Percentiles rank a stretch among this genome's conserved stretches.
Conservation (phyloP, 148 eudicot species). For the Mesembryanthemum crystallinum region DNA sequence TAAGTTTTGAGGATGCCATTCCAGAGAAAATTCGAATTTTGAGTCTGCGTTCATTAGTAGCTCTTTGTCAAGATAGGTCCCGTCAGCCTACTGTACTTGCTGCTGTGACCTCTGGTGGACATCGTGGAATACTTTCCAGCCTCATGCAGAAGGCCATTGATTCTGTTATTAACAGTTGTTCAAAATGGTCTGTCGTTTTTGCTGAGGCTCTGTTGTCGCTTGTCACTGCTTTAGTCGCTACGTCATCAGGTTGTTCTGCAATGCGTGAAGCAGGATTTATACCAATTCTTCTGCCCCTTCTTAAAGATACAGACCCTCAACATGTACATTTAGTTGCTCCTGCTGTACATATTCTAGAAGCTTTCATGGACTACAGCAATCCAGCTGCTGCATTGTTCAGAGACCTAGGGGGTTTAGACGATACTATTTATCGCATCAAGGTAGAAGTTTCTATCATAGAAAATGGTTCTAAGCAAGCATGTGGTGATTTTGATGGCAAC, state of each 20-base stretch:
- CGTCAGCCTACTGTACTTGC: conserved; percentile 82
- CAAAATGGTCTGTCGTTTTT: conserved; percentile 83
- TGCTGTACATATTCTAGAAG: conserved; percentile 96
- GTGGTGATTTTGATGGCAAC: conserved; percentile 42
- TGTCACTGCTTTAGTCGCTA: conserved; percentile 83
- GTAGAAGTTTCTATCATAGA: conserved; percentile 76
- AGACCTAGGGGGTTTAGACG: conserved; percentile 96
- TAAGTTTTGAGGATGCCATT: conserved; percentile 76
- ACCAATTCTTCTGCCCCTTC: conserved; percentile 93
- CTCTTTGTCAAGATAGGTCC: conserved; percentile 90
- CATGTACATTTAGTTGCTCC: conserved; percentile 91
- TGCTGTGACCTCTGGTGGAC: conserved; percentile 98
- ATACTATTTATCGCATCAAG: conserved; percentile 79
- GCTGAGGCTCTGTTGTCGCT: conserved; percentile 90
- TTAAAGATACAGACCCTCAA: conserved; percentile 88
- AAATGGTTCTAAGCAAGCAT: conserved; percentile 49
- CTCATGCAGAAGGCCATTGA: conserved; percentile 97
- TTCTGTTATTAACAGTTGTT: conserved; percentile 60
- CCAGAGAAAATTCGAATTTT: conserved; percentile 81
- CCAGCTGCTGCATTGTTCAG: conserved; percentile 98
- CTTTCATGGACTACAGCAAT: conserved; percentile 98
- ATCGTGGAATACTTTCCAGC: conserved; percentile 95
- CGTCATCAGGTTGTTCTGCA: conserved; percentile 93
- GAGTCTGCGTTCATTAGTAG: conserved; percentile 78
- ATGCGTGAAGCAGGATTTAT: conserved; percentile 99